A percentile compares a stretch with the other conserved stretches of the same genome.
Evolutionary conservation across 495 filamentous ascomycete genomes (phyloP).

Genomic region (Achaetomiella virescens): DNA sequence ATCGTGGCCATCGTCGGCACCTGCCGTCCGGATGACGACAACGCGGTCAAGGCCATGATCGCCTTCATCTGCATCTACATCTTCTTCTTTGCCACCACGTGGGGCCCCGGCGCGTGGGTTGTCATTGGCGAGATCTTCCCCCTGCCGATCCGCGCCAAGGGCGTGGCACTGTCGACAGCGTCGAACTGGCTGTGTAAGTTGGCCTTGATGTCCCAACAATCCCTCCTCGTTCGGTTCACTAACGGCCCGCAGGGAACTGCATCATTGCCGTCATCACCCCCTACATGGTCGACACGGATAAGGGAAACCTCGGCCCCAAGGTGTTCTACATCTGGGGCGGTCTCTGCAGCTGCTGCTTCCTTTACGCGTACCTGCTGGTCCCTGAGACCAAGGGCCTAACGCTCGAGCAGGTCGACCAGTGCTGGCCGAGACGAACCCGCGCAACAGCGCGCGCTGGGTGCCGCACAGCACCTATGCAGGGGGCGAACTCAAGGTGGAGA

Average conservation of each 20-base stretch:
- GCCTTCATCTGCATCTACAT: slow-evolving; percentile 80
- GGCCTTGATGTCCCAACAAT: background rate
- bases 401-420: slow-evolving; percentile 82
- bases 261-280: slow-evolving; percentile 67
- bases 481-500: slow-evolving; percentile 19
- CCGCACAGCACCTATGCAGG: slow-evolving; percentile 62
- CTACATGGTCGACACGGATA: slow-evolving; percentile 65
- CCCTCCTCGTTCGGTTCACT: background rate
- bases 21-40: slow-evolving; percentile 44
- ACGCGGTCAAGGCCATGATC: slow-evolving; percentile 56
- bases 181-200: slow-evolving; percentile 58
- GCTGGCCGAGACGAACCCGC: slow-evolving; percentile 69
- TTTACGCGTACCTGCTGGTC: slow-evolving; percentile 72
- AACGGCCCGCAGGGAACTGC: slow-evolving; percentile 49
- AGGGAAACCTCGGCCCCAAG: slow-evolving; percentile 63
- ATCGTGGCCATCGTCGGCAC: slow-evolving; percentile 72
- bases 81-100: slow-evolving; percentile 72
- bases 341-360: slow-evolving; percentile 56
- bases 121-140: slow-evolving; percentile 84
- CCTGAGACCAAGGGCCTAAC: slow-evolving; percentile 85
- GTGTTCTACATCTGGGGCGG: slow-evolving; percentile 76
- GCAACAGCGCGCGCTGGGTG: slow-evolving; percentile 62
- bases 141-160: slow-evolving; percentile 71
- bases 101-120: slow-evolving; percentile 76
- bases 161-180: slow-evolving; percentile 71